These are phyloP conservation scores for Peltaster fructicola DNA, from an alignment of 2,329 filamentous ascomycete species.

Conservation along the genomic window DNA sequence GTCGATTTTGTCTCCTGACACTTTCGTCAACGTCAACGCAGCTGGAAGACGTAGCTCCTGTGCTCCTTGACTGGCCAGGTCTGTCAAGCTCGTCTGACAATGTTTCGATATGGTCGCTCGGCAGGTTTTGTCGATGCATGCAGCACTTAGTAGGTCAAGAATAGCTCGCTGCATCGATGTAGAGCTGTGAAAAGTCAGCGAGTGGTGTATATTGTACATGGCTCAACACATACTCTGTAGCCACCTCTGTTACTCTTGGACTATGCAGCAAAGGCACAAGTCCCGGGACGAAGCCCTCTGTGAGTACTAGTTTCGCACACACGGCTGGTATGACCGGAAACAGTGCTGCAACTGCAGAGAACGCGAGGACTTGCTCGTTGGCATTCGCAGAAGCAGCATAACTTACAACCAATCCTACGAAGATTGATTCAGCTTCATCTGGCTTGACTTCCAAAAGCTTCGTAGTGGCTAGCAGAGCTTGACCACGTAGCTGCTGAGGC, in stretches of 20 bases:
- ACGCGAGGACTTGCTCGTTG: slow-evolving; percentile 78
- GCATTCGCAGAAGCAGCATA: slow-evolving; percentile 58
- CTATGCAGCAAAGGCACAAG: slow-evolving; percentile 40
- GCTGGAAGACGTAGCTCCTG: slow-evolving; percentile 22
- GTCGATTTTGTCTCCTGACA: slow-evolving; percentile 16
- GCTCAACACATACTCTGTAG: too few species aligned
- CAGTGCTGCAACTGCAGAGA: slow-evolving; percentile 74
- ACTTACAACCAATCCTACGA: slow-evolving; percentile 57
- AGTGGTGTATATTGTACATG: not conserved
- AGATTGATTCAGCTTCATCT: slow-evolving; percentile 44
- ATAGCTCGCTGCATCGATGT: slow-evolving; percentile 48
- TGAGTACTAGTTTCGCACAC: slow-evolving; percentile 65
- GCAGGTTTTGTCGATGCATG: slow-evolving; percentile 70
- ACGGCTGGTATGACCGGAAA: slow-evolving; percentile 72
- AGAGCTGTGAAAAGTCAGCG: not conserved
- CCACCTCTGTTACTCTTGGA: too few species aligned
- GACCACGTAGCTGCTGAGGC: slow-evolving; percentile 53
- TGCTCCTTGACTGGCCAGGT: slow-evolving; percentile 41
- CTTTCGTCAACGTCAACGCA: slow-evolving; percentile 38
- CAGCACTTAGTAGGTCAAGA: slow-evolving; percentile 77
- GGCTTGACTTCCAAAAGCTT: slow-evolving; percentile 67
- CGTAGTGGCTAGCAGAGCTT: slow-evolving; percentile 65
- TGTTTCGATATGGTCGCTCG: slow-evolving; percentile 71
- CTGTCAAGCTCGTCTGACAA: slow-evolving; percentile 73
- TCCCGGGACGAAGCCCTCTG: slow-evolving; percentile 66